Evolutionary conservation across 2,329 filamentous ascomycete genomes (phyloP), one percentile per base, ranked within the genome.

Genomic region (Neofusicoccum cordaticola): DNA sequence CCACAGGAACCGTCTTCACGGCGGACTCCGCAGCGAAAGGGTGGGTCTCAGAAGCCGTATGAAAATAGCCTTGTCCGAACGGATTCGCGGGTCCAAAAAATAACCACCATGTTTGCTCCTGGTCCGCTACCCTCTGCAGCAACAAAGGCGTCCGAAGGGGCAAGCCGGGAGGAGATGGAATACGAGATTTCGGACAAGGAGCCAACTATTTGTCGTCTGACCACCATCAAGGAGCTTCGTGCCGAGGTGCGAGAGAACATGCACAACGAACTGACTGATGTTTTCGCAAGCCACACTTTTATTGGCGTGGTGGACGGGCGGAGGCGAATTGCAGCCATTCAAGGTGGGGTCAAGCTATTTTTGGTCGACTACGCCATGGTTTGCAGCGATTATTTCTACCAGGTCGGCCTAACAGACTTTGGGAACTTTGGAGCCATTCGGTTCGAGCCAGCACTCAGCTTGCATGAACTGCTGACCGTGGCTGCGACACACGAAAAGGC

Each of bases 371-470:
- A 99, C 73, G 95, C 93, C 11, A 88, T 94, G 74, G 81, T 91
- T 1, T 91, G 77, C 75, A 90, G 88, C 67, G 94, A 98, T 71
- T 96, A 94, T 75, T 96, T 98, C 76, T 99, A 99, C 79, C 95
- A 99, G 78, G 80, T 98, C 19, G 94, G 93, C 0, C 84, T 99
- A 41, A 96, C 93, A 0, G 93, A 99, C 73, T 99, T 99, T 78
- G 92, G 90, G 1, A 99, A 99, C 74, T 97, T 97, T 72, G 95
- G 95, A 2, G 78, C 83, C 22, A 93, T 99, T 65, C 87, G 86
- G 11, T 92, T 99, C 71, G 86, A 88, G 56, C 91, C 92, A 2
- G 85, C 92, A 0, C 84, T 97, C 0, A 83, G 87, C 65, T 79
- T 99, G 4, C 80, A 83, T 4, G 86, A 90, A 64, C 77, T 98